Base-by-base conservation (phyloP, 495 filamentous ascomycete genomes). In the Elasticomyces elasticus region DNA sequence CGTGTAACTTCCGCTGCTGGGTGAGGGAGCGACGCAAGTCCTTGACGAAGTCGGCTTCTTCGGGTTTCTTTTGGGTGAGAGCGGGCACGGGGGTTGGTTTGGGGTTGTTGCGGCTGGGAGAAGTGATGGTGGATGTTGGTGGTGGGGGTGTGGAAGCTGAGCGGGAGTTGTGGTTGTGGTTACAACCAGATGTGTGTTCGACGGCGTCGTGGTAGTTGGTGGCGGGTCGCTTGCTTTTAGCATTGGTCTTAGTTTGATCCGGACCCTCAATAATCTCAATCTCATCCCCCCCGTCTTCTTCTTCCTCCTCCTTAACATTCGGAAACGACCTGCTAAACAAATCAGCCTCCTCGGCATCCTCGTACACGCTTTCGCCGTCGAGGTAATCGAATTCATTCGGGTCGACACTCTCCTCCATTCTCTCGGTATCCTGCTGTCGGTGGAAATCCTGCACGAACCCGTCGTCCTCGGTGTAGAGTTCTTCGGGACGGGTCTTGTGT, bases 261-360 rank as follows among this genome's bases (percentile, higher is more conserved):
- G 17, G 17, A 25, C 1, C 22, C 5, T 50, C 13, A 19, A 42
- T 22, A 41, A 46, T 54, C 15, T 35, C n/a, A 28, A 22, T 9
- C 11, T 56, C 45, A 15, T 49, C 53, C 11, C 48, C 52, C 23
- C 50, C 53, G 17, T n/a, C 24, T 49, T 38, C 53, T 41, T 50
- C 53, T 9, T 56, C 37, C 42, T 3, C 42, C 24, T 27, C 20
- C 19, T 45, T 45, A 3, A 5, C 19, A 15, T 30, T 46, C n/a
- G 37, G 33, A 25, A 56, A 56, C 11, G 47, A 30, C 30, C 11
- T 37, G n/a, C 12, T 17, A 42, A 52, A 51, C 2, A 52, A 40
- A 15, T 57, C 49, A 20, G 42, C 26, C 17, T 41, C 45, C 20
- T 49, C 31, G 22, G 28, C 47, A 46, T 51, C 47, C 12, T 47